A percentile compares a stretch with the other conserved stretches of the same genome.
phyloP scores from a whole-genome alignment of 139 green algal genomes.

The Chlorella sp. region DNA sequence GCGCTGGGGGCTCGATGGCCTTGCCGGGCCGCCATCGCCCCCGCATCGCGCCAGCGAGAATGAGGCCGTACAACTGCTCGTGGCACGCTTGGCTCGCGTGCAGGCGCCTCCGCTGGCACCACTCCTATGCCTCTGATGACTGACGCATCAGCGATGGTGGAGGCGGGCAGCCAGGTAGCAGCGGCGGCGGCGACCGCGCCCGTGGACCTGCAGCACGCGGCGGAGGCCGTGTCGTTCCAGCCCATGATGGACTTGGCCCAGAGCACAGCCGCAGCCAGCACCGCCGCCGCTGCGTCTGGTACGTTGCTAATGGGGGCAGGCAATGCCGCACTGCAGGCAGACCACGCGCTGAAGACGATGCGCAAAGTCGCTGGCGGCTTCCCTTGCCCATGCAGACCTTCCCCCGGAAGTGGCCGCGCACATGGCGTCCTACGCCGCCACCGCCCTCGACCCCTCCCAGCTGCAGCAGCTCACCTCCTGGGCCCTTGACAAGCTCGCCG shows the following conservation, averaged over 20 bases:
- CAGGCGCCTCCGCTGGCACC: neutral
- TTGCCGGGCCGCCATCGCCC: too few relatives aligned
- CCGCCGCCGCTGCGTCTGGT: too few relatives aligned
- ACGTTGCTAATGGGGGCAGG: neutral
- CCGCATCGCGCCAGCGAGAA: too few relatives aligned
- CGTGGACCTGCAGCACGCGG: too few relatives aligned
- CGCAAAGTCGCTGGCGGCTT: too few relatives aligned
- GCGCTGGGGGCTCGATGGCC: too few relatives aligned
- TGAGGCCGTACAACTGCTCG: neutral
- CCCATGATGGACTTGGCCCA: too few relatives aligned
- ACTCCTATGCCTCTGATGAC: neutral
- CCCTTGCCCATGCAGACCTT: neutral
- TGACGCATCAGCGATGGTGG: neutral
- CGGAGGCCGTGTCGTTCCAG: too few relatives aligned
- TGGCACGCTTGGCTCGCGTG: neutral
- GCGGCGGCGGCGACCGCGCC: too few relatives aligned
- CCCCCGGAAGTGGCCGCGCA: neutral
- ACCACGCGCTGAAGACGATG: neutral
- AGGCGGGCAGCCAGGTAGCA: neutral
- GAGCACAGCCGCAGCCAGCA: too few relatives aligned
- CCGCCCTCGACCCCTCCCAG: neutral
- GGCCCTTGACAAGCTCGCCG: slow-evolving; percentile 15
- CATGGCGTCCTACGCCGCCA: neutral
- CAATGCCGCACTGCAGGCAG: neutral
- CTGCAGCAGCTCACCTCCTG: neutral